Evolutionary conservation across 2,329 filamentous ascomycete species (phyloP).

Genomic region (Colletotrichum sp.): DNA sequence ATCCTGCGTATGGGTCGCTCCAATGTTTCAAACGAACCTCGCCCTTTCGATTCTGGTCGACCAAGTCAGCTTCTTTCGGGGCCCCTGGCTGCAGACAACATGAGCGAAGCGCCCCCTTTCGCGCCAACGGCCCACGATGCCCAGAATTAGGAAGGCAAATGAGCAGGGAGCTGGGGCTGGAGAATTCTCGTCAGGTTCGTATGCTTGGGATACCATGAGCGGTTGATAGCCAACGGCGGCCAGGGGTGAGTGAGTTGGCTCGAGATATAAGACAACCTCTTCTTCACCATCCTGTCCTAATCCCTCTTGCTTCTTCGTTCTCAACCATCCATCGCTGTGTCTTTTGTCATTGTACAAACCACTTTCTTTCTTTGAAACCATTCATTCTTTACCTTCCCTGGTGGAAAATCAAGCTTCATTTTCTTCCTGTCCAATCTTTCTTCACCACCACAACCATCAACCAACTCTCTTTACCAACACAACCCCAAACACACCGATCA

Average conservation of each 20-base stretch:
- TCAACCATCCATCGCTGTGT: conserved; percentile 17
- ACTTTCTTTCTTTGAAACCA: conserved; percentile 10
- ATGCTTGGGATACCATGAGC: neutral
- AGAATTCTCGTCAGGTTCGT: neutral
- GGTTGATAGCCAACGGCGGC: neutral
- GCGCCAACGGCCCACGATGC: neutral
- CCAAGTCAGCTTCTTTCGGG: neutral
- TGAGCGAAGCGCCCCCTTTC: conserved; percentile 5
- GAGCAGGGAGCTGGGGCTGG: neutral
- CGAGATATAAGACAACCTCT: conserved; percentile 8
- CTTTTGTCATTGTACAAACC: conserved; percentile 16
- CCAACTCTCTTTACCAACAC: neutral
- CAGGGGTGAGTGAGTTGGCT: neutral
- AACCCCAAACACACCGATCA: neutral
- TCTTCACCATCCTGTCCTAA: neutral
- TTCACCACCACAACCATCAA: neutral
- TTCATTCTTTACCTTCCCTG: conserved; percentile 17
- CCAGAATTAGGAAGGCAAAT: neutral
- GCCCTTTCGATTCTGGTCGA: neutral
- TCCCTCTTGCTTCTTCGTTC: neutral
- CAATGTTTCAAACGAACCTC: conserved; percentile 4
- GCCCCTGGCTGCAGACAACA: neutral
- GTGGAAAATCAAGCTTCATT: conserved; percentile 15
- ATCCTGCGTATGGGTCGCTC: neutral
- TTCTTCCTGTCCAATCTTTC: conserved; percentile 15